Base-by-base conservation (phyloP, 176 grass and related monocot genomes). In the Cenchrus fungigraminus region DNA sequence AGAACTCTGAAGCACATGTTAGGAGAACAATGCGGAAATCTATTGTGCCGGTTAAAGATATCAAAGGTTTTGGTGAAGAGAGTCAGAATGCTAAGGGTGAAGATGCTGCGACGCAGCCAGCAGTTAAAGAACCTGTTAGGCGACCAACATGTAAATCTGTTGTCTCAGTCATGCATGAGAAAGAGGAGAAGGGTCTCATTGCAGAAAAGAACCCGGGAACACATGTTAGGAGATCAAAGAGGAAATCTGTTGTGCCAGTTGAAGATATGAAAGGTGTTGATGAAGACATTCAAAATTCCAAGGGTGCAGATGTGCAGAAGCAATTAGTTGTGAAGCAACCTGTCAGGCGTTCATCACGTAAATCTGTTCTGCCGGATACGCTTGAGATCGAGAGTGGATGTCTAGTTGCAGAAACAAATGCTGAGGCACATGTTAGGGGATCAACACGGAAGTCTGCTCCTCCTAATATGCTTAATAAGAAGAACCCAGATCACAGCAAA, bases 311-410 rank as follows among this genome's bases (percentile, higher is more conserved):
- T 73, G 5, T 37, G 34, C 74, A 34, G 47, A 84, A 73, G 47
- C 68, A 83, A 66, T 50, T 20, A 50, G 51, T 51, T 9, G 49
- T 58, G 12, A 65, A 55, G 22, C 42, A 79, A 73, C 67, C 81
- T 88, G 50, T 46, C n/a, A 78, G 80, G 22, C 22, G 56, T 28
- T 83, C 80, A 83, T 64, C 65, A 50, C 29, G 72, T 4, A 77
- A 68, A 68, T 82, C 79, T 82, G 42, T 68, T 79, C 54, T 69
- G 3, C 44, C 54, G 13, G 54, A 13, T 62, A 72, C 52, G 19
- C 29, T 71, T 79, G 66, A 64, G 29, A 61, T 40, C 8, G 66
- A 46, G 47, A 86, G 17, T 58, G 77, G 32, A 46, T 6, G 19
- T 25, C 8, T 73, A 12, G 47, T 19, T 73, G 37, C 31, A 65